These are phyloP conservation scores for Pholiota adiposa DNA, from an alignment of 1,284 basidiomycete species.

Conservation along the genomic window DNA sequence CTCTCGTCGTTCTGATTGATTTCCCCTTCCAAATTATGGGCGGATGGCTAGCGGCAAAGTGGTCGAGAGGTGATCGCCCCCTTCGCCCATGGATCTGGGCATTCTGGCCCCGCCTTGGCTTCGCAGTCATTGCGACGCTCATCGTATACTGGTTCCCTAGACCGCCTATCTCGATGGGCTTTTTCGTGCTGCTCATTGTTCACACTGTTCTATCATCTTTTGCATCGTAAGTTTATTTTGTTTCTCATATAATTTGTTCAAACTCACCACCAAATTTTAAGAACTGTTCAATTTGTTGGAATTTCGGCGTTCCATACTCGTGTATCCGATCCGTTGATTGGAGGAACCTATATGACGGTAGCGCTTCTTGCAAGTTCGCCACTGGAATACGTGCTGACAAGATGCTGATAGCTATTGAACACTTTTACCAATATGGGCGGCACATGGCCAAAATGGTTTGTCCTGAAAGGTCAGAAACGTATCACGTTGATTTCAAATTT, in stretches of 20 bases:
- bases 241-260: background rate
- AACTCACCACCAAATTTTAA: slow-evolving; percentile 33
- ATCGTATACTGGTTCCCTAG: slow-evolving; percentile 88
- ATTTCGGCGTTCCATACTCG: slow-evolving; percentile 98
- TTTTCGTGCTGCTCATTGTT: slow-evolving; percentile 81
- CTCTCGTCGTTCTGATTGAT: slow-evolving; percentile 93
- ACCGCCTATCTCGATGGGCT: slow-evolving; percentile 73
- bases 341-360: slow-evolving; percentile 98
- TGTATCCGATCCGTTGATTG: slow-evolving; percentile 96
- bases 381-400: slow-evolving; percentile 2
- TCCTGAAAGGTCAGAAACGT: slow-evolving; percentile 71
- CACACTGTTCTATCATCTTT: slow-evolving; percentile 89
- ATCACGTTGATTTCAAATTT: background rate
- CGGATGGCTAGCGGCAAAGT: slow-evolving; percentile 95
- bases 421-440: slow-evolving; percentile 98
- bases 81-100: slow-evolving; percentile 89
- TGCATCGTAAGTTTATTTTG: slow-evolving; percentile 63
- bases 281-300: slow-evolving; percentile 97
- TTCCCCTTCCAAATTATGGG: slow-evolving; percentile 98
- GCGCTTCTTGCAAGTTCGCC: slow-evolving; percentile 16
- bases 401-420: slow-evolving; percentile 76
- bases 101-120: slow-evolving; percentile 85
- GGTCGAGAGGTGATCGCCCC: slow-evolving; percentile 80
- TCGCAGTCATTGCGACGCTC: slow-evolving; percentile 76
- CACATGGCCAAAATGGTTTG: slow-evolving; percentile 96